phyloP scores from a whole-genome alignment of 352 stramenopile species.

The Blastocystis sp. region DNA sequence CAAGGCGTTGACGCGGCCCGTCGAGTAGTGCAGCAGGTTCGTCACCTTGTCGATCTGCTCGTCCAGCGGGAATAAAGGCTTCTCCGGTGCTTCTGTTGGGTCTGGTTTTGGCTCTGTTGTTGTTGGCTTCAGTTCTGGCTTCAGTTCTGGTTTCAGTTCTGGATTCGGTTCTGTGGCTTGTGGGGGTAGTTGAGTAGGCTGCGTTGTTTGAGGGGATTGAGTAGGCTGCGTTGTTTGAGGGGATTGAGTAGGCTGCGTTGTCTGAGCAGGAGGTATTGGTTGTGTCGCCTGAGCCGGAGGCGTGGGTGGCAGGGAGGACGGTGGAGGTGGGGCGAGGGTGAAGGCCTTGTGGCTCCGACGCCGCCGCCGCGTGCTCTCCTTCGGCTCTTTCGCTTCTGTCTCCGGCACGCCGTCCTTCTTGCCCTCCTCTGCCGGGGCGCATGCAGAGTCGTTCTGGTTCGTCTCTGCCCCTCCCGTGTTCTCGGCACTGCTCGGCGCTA shows the following conservation, averaged over 20 bases:
- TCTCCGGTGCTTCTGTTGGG: too few relatives aligned
- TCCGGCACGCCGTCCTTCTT: not conserved
- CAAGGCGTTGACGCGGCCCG: constrained; percentile 26
- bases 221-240: not conserved
- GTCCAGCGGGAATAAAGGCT: constrained; percentile 23
- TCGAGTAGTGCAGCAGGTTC: constrained; percentile 6
- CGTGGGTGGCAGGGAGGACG: not conserved
- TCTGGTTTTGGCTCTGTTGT: too few relatives aligned
- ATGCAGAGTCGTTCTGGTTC: too few relatives aligned
- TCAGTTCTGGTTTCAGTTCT: too few relatives aligned
- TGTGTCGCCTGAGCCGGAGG: not conserved
- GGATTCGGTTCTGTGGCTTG: not conserved
- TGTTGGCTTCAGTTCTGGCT: too few relatives aligned
- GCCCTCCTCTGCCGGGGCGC: too few relatives aligned
- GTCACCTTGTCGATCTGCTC: not conserved
- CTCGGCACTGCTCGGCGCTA: not conserved
- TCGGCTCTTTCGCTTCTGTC: not conserved
- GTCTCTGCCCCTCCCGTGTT: not conserved
- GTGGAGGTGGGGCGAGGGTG: not conserved
- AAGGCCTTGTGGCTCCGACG: constrained; percentile 2
- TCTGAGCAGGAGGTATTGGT: not conserved
- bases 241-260: not conserved
- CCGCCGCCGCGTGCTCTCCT: not conserved
- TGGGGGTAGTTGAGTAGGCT: not conserved
- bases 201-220: not conserved